Conservation (phyloP, 1,284 basidiomycete species). For the Apiotrichum gracile region DNA sequence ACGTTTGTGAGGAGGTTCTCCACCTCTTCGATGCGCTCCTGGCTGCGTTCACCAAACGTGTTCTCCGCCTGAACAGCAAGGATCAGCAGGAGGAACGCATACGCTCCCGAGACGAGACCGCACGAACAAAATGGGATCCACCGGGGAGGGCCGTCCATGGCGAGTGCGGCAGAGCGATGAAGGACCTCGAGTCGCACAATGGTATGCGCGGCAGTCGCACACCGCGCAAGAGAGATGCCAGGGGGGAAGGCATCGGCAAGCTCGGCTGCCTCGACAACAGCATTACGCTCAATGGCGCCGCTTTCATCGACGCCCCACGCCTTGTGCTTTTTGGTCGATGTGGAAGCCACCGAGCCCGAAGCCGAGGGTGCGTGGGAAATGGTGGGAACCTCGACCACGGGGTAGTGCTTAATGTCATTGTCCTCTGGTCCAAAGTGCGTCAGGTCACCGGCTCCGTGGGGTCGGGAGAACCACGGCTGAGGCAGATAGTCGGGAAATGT, state of each 20-base stretch:
- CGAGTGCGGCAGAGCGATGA: slow-evolving; percentile 44
- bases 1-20: slow-evolving; percentile 46
- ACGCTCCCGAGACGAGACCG: slow-evolving; percentile 45
- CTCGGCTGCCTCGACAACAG: slow-evolving; percentile 1
- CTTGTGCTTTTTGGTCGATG: slow-evolving; percentile 25
- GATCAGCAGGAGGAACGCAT: slow-evolving; percentile 45
- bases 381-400: not conserved
- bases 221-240: slow-evolving; percentile 43
- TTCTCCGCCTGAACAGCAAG: slow-evolving; percentile 45
- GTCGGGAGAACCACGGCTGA: slow-evolving; percentile 40
- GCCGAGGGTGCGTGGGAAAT: not conserved
- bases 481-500: slow-evolving; percentile 39
- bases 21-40: slow-evolving; percentile 33
- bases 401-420: not conserved
- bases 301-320: slow-evolving; percentile 46
- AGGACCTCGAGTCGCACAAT: slow-evolving; percentile 46
- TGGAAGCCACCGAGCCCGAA: not conserved
- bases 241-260: slow-evolving; percentile 40
- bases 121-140: slow-evolving; percentile 49
- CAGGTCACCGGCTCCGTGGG: slow-evolving; percentile 31
- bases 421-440: not conserved
- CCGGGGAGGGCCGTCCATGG: slow-evolving; percentile 38
- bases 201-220: slow-evolving; percentile 46
- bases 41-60: slow-evolving; percentile 25
- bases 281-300: slow-evolving; percentile 16